phyloP scores from a whole-genome alignment of 768 basidiomycete species.

The Cubamyces sp. region DNA sequence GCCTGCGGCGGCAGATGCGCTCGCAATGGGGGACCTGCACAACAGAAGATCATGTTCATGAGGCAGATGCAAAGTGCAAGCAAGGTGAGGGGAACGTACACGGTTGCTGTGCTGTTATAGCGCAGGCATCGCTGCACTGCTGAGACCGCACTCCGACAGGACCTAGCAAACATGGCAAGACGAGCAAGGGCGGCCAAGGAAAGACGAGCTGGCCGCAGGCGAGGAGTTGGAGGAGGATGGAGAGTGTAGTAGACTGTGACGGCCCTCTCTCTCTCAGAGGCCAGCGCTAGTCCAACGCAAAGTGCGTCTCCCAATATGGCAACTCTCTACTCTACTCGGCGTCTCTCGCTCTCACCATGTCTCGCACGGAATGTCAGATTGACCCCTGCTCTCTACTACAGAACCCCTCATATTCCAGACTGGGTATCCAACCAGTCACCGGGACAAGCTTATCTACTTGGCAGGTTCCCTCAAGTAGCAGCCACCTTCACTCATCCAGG shows the following conservation, averaged over 20 bases:
- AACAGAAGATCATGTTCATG: neutral
- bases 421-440: too few relatives aligned
- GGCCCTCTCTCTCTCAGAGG: too few relatives aligned
- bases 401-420: too few relatives aligned
- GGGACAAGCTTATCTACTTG: too few relatives aligned
- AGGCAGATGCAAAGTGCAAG: neutral
- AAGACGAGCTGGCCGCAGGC: neutral
- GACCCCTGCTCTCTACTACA: too few relatives aligned
- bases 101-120: slow-evolving; percentile 12
- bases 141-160: slow-evolving; percentile 8
- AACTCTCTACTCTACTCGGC: neutral
- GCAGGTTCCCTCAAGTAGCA: too few relatives aligned
- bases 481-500: too few relatives aligned
- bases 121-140: slow-evolving; percentile 12
- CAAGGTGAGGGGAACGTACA: neutral
- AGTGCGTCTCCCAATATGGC: slow-evolving; percentile 10
- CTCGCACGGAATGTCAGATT: too few relatives aligned
- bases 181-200: neutral
- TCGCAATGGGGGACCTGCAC: slow-evolving; percentile 1
- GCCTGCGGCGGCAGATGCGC: neutral
- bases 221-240: neutral
- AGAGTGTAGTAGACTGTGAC: too few relatives aligned
- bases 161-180: slow-evolving; percentile 13
- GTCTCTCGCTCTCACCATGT: too few relatives aligned
- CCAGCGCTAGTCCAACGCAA: neutral